Evolutionary conservation across 257 asterid genomes (phyloP), one percentile per base, ranked within the genome.

Genomic region (Solanum tacnaense): DNA sequence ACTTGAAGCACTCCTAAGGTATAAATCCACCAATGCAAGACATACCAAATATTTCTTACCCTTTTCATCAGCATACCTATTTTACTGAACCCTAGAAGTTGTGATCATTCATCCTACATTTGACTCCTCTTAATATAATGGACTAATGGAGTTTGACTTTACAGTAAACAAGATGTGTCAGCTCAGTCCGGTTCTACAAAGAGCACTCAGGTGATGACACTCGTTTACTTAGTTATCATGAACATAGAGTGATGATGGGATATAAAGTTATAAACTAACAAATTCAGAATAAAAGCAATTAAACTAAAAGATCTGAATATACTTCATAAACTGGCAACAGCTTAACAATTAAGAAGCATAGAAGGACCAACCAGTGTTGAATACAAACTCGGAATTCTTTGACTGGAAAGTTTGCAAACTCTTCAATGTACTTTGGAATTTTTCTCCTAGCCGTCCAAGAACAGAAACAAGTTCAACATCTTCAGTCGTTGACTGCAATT

Each of bases 371-470:
- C 98, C 98, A 91, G 99, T 97, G 92, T 91, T 96, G 90, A 95
- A 97, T 58, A 96, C 88, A 89, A 91, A 91, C 84, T 97, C 99
- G 6, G 99, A 95, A 89, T 97, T 96, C 88, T 72, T 96, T 79
- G 94, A 88, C 87, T 97, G 99, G 88, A 93, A 94, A 87, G 75
- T 10, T 86, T 92, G 98, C 92, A 96, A 87, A 82, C 89, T 88
- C 89, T 92, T 90, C 91, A 96, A 89, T 7, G 96, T 89, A 87
- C 89, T 89, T 81, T 84, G 91, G 82, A 97, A 91, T 86, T 93
- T 97, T 86, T 92, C 95, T 84, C 89, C 93, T 68, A 96, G 92
- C 83, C 91, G 92, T 89, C 86, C 90, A 89, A 95, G 89, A 87
- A 91, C 88, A 76, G 94, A 87, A 88, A 91, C 91, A 86, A 94